Evolutionary conservation across 805 yeast genomes (phyloP).

Genomic region (Myxozyma geophila): DNA sequence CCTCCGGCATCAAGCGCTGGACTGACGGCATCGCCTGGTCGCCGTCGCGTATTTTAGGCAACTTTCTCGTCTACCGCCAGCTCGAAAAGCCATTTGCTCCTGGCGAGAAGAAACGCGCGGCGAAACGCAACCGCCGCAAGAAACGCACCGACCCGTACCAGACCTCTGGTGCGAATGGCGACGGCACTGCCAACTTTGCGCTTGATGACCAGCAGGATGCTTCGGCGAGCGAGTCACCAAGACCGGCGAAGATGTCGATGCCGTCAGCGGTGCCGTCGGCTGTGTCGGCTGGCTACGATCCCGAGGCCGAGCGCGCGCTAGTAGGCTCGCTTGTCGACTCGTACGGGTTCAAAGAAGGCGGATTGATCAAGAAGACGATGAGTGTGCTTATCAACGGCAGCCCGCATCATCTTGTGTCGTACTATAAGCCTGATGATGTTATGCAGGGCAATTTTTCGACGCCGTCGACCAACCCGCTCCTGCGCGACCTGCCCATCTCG

Average conservation of each 20-base stretch:
- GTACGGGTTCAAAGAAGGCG: slow-evolving; percentile 69
- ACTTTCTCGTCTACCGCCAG: slow-evolving; percentile 84
- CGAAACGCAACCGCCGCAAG: slow-evolving; percentile 41
- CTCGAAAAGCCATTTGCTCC: slow-evolving; percentile 53
- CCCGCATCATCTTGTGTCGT: slow-evolving; percentile 69
- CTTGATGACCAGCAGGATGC: slow-evolving; percentile 17
- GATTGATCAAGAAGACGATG: slow-evolving; percentile 82
- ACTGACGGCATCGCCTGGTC: slow-evolving; percentile 97
- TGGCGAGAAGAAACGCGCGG: slow-evolving; percentile 53
- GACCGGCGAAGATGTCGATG: slow-evolving; percentile 11
- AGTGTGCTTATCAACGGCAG: slow-evolving; percentile 58
- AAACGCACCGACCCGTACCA: slow-evolving; percentile 37
- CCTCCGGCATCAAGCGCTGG: slow-evolving; percentile 88
- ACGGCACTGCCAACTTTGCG: slow-evolving; percentile 9
- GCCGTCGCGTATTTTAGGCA: slow-evolving; percentile 84
- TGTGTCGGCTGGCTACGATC: slow-evolving; percentile 29
- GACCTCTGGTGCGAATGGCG: slow-evolving; percentile 18
- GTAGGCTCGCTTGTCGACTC: slow-evolving; percentile 64
- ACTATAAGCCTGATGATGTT: slow-evolving; percentile 79
- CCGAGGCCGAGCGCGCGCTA: slow-evolving; percentile 49
- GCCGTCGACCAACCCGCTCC: slow-evolving; percentile 59
- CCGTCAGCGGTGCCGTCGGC: slow-evolving; percentile 12
- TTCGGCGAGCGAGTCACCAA: slow-evolving; percentile 13
- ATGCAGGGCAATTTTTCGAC: slow-evolving; percentile 56
- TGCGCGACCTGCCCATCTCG: slow-evolving; percentile 53